These are phyloP conservation scores for Solanum aculeatissimum DNA, from an alignment of 305 asterid genomes.

Conservation along the genomic window DNA sequence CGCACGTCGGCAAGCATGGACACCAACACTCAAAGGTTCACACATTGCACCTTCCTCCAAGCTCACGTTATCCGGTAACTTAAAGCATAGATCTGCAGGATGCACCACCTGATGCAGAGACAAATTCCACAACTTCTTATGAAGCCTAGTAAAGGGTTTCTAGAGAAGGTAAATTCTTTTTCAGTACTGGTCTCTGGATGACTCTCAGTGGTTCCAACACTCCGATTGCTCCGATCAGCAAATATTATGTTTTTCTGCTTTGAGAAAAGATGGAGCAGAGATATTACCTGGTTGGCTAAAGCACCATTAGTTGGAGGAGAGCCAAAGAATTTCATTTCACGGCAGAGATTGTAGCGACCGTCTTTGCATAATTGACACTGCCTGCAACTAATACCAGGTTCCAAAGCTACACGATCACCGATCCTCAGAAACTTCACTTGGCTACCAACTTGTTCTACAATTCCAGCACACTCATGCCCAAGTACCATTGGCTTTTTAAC, in stretches of 20 bases:
- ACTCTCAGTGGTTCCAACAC: neutral
- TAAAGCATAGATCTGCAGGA: conserved; percentile 25
- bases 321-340: conserved; percentile 27
- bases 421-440: conserved; percentile 7
- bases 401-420: conserved; percentile 33
- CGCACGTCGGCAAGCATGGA: conserved; percentile 32
- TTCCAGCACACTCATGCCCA: conserved; percentile 32
- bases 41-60: conserved; percentile 40
- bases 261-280: neutral
- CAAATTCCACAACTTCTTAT: neutral
- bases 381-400: conserved; percentile 25
- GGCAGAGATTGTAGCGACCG: conserved; percentile 28
- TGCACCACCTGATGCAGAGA: conserved; percentile 9
- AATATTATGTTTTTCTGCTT: neutral
- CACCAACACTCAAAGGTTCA: conserved; percentile 29
- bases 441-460: conserved; percentile 22
- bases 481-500: conserved; percentile 26
- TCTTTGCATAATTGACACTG: conserved; percentile 16
- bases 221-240: neutral
- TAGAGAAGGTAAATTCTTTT: neutral
- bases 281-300: conserved; percentile 21
- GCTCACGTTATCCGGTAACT: conserved; percentile 23
- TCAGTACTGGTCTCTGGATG: neutral
- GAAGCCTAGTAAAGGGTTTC: neutral
- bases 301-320: conserved; percentile 34